Percentiles rank a stretch among this genome's conserved stretches.
phyloP scores from a whole-genome alignment of 2,329 filamentous ascomycete genomes.

The Thelonectria rubi region DNA sequence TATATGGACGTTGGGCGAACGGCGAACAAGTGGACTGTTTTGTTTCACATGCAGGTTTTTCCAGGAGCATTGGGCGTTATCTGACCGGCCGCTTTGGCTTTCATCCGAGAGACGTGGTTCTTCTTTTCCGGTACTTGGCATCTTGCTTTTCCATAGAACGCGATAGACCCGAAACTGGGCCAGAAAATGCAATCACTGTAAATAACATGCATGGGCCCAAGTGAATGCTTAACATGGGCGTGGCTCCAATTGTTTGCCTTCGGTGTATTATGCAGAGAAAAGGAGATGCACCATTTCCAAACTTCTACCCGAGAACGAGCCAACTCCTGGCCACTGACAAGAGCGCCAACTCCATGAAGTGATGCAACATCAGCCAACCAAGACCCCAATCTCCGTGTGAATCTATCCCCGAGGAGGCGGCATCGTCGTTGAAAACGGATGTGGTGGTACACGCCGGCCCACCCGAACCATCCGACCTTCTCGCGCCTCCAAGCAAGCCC shows the following conservation, averaged over 20 bases:
- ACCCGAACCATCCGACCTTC: not conserved
- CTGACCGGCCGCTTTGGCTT: too few relatives aligned
- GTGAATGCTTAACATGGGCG: not conserved
- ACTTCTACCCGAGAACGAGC: not conserved
- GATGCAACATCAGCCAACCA: not conserved
- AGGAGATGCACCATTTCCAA: not conserved
- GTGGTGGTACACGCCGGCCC: not conserved
- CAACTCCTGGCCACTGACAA: not conserved
- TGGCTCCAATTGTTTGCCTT: not conserved
- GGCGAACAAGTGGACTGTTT: slow-evolving; percentile 20
- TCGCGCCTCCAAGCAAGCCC: not conserved
- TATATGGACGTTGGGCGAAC: slow-evolving; percentile 27
- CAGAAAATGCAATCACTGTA: slow-evolving; percentile 3
- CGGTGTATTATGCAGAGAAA: not conserved
- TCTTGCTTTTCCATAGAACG: slow-evolving; percentile 22
- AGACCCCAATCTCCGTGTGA: not conserved
- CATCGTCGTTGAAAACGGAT: not conserved
- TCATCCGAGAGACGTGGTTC: slow-evolving; percentile 20
- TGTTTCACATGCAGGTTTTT: slow-evolving; percentile 26
- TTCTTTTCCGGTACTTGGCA: not conserved
- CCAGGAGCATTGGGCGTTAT: slow-evolving; percentile 31
- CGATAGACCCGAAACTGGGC: slow-evolving; percentile 19
- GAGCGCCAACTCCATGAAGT: not conserved
- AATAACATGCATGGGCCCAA: not conserved
- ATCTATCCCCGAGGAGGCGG: not conserved